Evolutionary conservation across 129 eudicot species (phyloP), one percentile per base, ranked within the genome.

Genomic region (Helichrysum umbraculigerum): DNA sequence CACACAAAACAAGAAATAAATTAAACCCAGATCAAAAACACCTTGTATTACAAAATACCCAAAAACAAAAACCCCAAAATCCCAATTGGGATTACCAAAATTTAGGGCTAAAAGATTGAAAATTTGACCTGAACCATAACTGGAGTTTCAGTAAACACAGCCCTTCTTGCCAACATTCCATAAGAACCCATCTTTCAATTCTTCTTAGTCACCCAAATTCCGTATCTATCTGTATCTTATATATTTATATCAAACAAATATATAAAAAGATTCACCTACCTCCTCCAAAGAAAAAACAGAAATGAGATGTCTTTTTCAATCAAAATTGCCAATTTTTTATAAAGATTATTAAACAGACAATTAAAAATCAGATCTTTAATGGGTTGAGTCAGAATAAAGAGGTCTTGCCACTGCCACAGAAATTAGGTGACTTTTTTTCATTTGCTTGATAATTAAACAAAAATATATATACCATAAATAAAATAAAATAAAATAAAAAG

Each of bases 51-150:
- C 50, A 78, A 71, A 78, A 71, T 32, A 74, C 63, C 73, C 47
- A 41, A 59, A 72, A 44, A 50, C 51, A 68, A 65, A 62, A 77
- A n/a, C 33, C 57, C 57, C 54, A 41, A 62, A 32, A 39, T 19
- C 16, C 28, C 28, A 30, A 52, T 66, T 76, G 15, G 28, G 6
- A 58, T 76, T 21, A 75, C 61, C 63, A 44, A 65, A 70, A 29
- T 77, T 67, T 74, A 75, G 82, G 79, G 72, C 64, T 60, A 71
- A 60, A 22, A 34, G 50, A 42, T 57, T 19, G 28, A 28, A 68
- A 71, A 66, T 66, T 56, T 34, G 82, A 94, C 99, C 99, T 94
- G 84, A 86, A 94, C 99, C 99, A 94, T 94, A 67, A 94, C 92
- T 3, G 99, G 97, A 62, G 89, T 61, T 35, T 91, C 89, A 28